Percentiles rank a stretch among this genome's conserved stretches.
phyloP scores from a whole-genome alignment of 192 early-diverging fungal species.

The Coemansia sp. region DNA sequence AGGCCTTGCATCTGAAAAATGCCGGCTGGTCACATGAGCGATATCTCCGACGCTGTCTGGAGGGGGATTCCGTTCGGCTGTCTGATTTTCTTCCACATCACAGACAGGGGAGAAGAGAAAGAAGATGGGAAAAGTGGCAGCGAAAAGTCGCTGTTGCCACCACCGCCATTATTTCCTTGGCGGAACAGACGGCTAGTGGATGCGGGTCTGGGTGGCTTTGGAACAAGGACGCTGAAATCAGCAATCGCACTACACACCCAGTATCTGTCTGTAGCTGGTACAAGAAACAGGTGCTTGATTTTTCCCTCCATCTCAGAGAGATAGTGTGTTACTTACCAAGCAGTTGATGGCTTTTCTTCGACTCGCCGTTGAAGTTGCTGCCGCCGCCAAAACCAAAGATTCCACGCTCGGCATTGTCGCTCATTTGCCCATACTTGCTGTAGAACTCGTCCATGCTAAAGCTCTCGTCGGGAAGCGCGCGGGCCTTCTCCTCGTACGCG shows the following conservation, averaged over 20 bases:
- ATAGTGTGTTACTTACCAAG: constrained; percentile 42
- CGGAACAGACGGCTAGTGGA: no score
- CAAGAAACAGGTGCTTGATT: no score
- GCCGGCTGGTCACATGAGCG: not conserved
- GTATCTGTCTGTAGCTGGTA: not conserved
- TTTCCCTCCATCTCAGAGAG: no score
- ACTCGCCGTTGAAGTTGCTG: constrained; percentile 31
- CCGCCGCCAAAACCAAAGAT: constrained; percentile 24
- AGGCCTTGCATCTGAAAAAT: not conserved
- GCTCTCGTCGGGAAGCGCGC: constrained; percentile 10
- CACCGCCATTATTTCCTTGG: no score
- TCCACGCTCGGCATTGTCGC: constrained; percentile 30
- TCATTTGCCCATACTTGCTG: constrained; percentile 12
- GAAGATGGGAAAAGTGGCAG: no score
- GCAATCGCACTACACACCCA: not conserved
- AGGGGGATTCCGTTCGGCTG: no score
- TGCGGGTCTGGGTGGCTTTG: no score
- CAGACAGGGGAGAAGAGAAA: no score
- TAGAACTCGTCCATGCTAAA: constrained; percentile 31
- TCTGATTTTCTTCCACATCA: no score
- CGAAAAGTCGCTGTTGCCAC: not conserved
- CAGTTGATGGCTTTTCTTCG: constrained; percentile 50
- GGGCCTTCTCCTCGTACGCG: constrained; percentile 6
- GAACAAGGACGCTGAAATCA: no score
- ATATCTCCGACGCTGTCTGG: no score